phyloP scores from a whole-genome alignment of 768 basidiomycete species.

The Xanthoconium purpureum region DNA sequence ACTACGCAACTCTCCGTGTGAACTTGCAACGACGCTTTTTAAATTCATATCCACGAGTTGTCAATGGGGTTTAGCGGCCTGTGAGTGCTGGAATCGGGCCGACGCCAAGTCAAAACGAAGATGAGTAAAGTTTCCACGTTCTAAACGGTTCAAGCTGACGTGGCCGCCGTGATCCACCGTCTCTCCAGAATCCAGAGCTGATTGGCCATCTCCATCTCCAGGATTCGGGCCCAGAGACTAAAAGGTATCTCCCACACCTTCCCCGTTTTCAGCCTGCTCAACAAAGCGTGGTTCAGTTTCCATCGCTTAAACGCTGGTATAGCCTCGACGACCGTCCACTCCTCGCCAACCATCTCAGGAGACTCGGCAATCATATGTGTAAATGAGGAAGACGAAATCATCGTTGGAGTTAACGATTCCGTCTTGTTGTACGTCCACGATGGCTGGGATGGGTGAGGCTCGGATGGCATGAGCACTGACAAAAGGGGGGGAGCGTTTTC shows the following conservation, averaged over 20 bases:
- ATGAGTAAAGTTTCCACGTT: not conserved
- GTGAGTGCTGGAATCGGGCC: too few relatives aligned
- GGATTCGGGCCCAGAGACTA: slow-evolving; percentile 21
- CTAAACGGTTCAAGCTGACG: not conserved
- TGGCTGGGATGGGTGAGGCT: slow-evolving; percentile 5
- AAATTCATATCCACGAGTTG: too few relatives aligned
- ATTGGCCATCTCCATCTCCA: slow-evolving; percentile 39
- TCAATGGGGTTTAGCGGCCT: too few relatives aligned
- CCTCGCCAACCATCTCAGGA: slow-evolving; percentile 19
- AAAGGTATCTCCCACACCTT: slow-evolving; percentile 24
- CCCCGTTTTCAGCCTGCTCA: slow-evolving; percentile 18
- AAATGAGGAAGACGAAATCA: slow-evolving; percentile 41
- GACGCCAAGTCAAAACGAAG: not conserved
- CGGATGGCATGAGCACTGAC: slow-evolving; percentile 9
- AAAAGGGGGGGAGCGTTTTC: slow-evolving; percentile 53
- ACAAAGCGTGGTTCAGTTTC: slow-evolving; percentile 22
- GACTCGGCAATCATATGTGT: slow-evolving; percentile 66
- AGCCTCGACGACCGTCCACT: slow-evolving; percentile 44
- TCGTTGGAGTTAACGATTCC: slow-evolving; percentile 52
- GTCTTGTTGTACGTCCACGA: slow-evolving; percentile 82
- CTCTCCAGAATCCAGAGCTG: slow-evolving; percentile 52
- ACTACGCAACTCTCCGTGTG: too few relatives aligned
- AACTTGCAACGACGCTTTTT: too few relatives aligned
- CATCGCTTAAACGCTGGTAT: slow-evolving; percentile 48
- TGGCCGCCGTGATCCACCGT: not conserved